Evolutionary conservation across 2,329 filamentous ascomycete species (phyloP), one percentile per base, ranked within the genome.

Genomic region (Neonectria ditissima): DNA sequence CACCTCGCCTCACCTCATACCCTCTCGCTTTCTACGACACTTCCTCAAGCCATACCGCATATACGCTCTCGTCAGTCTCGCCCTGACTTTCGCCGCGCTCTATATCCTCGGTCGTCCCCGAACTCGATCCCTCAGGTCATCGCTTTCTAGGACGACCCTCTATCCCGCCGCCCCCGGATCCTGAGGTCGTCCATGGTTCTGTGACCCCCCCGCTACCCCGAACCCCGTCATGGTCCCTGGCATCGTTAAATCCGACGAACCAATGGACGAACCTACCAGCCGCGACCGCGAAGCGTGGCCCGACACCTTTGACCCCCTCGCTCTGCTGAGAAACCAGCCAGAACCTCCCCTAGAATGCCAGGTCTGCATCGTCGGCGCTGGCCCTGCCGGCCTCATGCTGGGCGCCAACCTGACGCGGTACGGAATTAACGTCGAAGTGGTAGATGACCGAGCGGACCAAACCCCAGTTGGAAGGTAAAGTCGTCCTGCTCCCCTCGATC

Each of bases 361-460:
- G 67, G 83, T 85, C 32, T 84, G 84, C 68, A 80, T 87, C 55
- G 82, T 87, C 58, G 85, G 85, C 63, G 85, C 85, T 54, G 85
- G 85, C 14, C 85, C 85, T 3, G 84, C 85, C 14, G 85, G 85
- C 62, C 78, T 87, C 61, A 87, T 87, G 84, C 76, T 86, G 68
- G 84, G 82, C 55, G 79, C 81, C 68, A 83, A 82, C 67, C 81
- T 93, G 37, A 85, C 86, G 18, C 84, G 90, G 9, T 91, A 87
- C 71, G 91, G 90, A 14, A 87, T 92, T 71, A 87, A 87, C 59
- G 84, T 87, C 3, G 83, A 85, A 43, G 83, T 93, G 47, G 82
- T 93, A 52, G 91, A 93, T 78, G 89, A 93, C 74, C 81, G 91
- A 66, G 81, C 86, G 34, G 86, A 91, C 70, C 87, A 87, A 72